Evolutionary conservation across 1,139 yeast genomes (phyloP).

Genomic region (Diutina scorzettiae): DNA sequence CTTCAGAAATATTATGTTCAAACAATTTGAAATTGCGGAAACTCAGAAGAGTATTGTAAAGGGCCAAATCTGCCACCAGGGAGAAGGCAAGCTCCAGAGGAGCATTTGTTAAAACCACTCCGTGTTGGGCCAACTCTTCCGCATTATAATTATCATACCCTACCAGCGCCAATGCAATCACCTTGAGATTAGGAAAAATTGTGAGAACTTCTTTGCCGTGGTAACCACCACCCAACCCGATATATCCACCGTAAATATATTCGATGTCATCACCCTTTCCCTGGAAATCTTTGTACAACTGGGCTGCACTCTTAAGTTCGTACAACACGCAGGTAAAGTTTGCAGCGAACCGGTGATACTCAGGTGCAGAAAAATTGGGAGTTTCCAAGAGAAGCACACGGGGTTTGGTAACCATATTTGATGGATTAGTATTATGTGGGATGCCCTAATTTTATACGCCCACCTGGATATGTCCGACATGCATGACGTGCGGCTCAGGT

Average conservation of each 20-base stretch:
- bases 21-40: slow-evolving; percentile 50
- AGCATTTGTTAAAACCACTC: slow-evolving; percentile 49
- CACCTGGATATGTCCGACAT: too few relatives aligned
- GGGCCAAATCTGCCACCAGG: slow-evolving; percentile 69
- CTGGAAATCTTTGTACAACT: slow-evolving; percentile 26
- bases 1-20: slow-evolving; percentile 24
- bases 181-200: slow-evolving; percentile 40
- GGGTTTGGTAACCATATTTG: neutral
- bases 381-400: slow-evolving; percentile 37
- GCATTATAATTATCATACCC: slow-evolving; percentile 58
- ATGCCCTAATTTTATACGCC: too few relatives aligned
- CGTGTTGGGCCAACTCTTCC: slow-evolving; percentile 19
- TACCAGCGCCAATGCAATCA: slow-evolving; percentile 57
- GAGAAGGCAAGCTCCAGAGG: slow-evolving; percentile 50
- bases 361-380: slow-evolving; percentile 24
- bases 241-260: slow-evolving; percentile 58
- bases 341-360: slow-evolving; percentile 23
- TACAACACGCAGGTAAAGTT: slow-evolving; percentile 36
- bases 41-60: slow-evolving; percentile 45
- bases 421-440: too few relatives aligned
- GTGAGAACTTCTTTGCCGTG: slow-evolving; percentile 31
- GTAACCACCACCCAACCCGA: slow-evolving; percentile 45
- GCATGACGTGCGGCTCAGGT: too few relatives aligned
- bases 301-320: slow-evolving; percentile 22
- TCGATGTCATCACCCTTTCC: slow-evolving; percentile 27